phyloP scores from a whole-genome alignment of 148 eudicot genomes.

The Agrostemma githago region DNA sequence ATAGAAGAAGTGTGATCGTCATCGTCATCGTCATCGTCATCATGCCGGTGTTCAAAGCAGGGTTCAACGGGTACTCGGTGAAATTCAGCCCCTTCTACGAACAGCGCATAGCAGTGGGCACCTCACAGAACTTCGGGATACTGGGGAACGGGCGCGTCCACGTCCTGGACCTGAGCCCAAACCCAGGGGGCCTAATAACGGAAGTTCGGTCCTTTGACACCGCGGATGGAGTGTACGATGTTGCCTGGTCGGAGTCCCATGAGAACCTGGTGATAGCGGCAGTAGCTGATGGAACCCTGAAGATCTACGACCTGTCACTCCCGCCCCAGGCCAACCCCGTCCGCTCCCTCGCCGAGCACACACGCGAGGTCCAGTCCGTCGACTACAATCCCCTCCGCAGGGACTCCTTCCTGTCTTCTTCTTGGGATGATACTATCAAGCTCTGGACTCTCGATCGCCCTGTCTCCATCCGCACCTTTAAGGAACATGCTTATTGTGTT shows the following conservation, averaged over 20 bases:
- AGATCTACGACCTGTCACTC: constrained; percentile 76
- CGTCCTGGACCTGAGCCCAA: constrained; percentile 58
- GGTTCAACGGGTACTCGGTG: constrained; percentile 94
- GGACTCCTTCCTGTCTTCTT: constrained; percentile 71
- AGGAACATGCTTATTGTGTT: constrained; percentile 90
- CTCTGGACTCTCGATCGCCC: constrained; percentile 86
- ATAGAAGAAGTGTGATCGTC: no score
- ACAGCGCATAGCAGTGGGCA: constrained; percentile 78
- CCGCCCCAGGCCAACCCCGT: constrained; percentile 70
- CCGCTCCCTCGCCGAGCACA: constrained; percentile 75
- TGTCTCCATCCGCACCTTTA: constrained; percentile 76
- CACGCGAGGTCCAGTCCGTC: constrained; percentile 66
- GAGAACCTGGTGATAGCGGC: constrained; percentile 80
- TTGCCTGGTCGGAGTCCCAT: constrained; percentile 93
- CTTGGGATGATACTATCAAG: constrained; percentile 92
- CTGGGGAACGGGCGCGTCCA: constrained; percentile 95
- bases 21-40: no score
- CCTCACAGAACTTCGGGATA: constrained; percentile 95
- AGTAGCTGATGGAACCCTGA: constrained; percentile 77
- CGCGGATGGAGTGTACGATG: constrained; percentile 89
- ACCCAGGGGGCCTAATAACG: constrained; percentile 37
- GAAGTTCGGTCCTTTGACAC: constrained; percentile 56
- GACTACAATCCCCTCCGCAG: constrained; percentile 79
- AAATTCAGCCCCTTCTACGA: constrained; percentile 95
- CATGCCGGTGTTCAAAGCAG: constrained; percentile 82